Evolutionary conservation across 768 basidiomycete genomes (phyloP), one percentile per base, ranked within the genome.

Genomic region (Mycena rosella): DNA sequence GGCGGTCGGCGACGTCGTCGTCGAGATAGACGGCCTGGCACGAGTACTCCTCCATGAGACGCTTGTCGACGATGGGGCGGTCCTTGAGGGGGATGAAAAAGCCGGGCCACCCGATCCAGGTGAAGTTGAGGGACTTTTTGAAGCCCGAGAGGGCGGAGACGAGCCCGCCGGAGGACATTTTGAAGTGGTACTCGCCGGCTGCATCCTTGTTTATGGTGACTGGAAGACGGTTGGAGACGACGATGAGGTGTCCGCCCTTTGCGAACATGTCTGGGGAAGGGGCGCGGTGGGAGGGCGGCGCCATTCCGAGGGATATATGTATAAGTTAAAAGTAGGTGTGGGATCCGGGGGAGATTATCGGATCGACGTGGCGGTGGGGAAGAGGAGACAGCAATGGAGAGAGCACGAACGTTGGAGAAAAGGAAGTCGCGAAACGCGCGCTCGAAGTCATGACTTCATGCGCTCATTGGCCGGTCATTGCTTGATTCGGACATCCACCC

Each of bases 21-120:
- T 96, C 93, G 73, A 99, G 91, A 81, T 98, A 98, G 74, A 99
- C 98, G 24, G 98, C 97, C 78, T 96, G 95, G 78, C 97, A 99
- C 32, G 93, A 93, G 80, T 96, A 97, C 78, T 99, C 97, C 61
- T 96, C 93, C 89, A 89, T 90, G 64, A 99, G 89, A 9, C 96
- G 91, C 78, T 91, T 89, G 86, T 98, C 94, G 79, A 99, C 96
- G 69, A 90, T 81, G 20, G 90, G 86, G n/a, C 97, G 87, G 80
- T 99, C 98, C 76, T 95, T 95, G 34, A 85, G 85, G 5, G 98
- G 98, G 71, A 99, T 98, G 85, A 91, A 94, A 80, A 94, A 94
- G 18, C 96, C 95, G 0, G 95, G 92, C 95, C 95, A 98, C 63
- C 94, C 94, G 74, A 98, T 96, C 95, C 97, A 98, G 26, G 95